Conservation (phyloP, 306 rosid species). For the Castanopsis chinensis region DNA sequence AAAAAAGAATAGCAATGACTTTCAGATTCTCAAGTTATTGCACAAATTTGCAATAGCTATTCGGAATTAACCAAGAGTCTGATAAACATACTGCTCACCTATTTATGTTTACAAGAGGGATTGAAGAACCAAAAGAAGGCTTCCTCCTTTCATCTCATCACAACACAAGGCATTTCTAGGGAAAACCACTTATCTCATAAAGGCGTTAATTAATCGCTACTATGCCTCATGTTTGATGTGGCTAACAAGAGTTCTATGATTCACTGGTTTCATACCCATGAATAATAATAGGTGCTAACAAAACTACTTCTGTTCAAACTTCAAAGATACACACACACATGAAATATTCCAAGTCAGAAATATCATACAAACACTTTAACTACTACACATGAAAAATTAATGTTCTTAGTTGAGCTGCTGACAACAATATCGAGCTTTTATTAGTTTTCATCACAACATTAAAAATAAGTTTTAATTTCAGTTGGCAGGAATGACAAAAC, state of each 20-base stretch:
- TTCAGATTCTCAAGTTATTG: background rate
- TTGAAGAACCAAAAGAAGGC: background rate
- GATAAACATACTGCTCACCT: background rate
- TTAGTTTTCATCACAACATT: background rate
- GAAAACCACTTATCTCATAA: background rate
- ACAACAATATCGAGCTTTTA: background rate
- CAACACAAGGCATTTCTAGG: slow-evolving; percentile 8
- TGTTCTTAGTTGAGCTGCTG: background rate
- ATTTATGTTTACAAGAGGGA: background rate
- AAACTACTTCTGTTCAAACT: background rate
- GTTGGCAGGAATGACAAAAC: background rate
- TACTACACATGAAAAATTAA: background rate
- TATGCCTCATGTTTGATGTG: background rate
- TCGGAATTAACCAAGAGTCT: background rate
- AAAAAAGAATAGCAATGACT: background rate
- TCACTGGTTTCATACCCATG: background rate
- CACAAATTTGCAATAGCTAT: background rate
- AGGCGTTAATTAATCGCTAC: background rate
- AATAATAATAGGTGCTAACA: background rate
- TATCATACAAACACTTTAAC: background rate
- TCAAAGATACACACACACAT: background rate
- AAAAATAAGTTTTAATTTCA: background rate
- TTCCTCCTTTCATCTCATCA: background rate
- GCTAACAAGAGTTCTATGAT: background rate
- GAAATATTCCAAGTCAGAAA: slow-evolving; percentile 1